A percentile compares a stretch with the other conserved stretches of the same genome.
These are phyloP conservation scores for Rutstroemia sp. DNA, from an alignment of 2,329 filamentous ascomycete genomes.

Conservation along the genomic window DNA sequence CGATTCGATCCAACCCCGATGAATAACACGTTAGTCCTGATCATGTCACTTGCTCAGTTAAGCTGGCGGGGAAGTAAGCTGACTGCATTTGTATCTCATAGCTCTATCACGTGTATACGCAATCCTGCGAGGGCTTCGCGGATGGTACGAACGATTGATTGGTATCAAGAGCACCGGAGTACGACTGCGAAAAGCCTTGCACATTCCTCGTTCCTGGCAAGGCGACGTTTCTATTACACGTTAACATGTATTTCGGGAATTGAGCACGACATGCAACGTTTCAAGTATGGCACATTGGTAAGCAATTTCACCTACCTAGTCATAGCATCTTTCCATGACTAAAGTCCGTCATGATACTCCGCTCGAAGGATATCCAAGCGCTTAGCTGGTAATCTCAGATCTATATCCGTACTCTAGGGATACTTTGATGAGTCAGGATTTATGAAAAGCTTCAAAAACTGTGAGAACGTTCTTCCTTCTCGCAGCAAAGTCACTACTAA, in stretches of 20 bases:
- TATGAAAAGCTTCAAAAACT: too few species aligned
- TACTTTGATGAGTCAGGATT: too few species aligned
- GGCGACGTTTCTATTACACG: not conserved
- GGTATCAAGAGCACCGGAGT: not conserved
- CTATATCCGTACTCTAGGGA: too few species aligned
- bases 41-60: not conserved
- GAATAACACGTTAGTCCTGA: too few species aligned
- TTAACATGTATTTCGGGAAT: too few species aligned
- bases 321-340: too few species aligned
- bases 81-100: not conserved
- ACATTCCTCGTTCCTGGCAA: not conserved
- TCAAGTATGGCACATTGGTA: not conserved
- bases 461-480: too few species aligned
- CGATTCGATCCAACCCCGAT: not conserved
- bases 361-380: too few species aligned
- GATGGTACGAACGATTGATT: not conserved
- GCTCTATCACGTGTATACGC: not conserved
- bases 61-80: constrained; percentile 7
- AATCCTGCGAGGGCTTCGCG: not conserved
- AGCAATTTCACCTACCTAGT: not conserved
- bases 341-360: too few species aligned
- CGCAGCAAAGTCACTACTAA: too few species aligned
- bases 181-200: not conserved
- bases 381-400: too few species aligned
- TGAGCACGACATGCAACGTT: not conserved